Evolutionary conservation across 2,329 filamentous ascomycete species (phyloP).

Genomic region (Colletotrichum orbiculare): DNA sequence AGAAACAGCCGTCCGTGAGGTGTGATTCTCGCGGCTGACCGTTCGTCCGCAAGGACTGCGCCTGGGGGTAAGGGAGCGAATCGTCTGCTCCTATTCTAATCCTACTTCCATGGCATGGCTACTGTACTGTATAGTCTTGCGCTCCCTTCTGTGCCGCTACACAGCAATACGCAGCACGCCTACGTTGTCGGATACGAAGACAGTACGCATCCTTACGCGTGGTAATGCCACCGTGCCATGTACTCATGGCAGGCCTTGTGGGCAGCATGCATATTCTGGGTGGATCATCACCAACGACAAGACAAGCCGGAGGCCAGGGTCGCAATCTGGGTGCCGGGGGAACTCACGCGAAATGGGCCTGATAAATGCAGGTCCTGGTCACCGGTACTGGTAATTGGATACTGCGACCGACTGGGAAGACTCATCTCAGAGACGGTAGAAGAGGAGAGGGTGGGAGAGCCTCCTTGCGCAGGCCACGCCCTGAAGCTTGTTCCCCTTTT

Average conservation of each 20-base stretch:
- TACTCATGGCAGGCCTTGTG: slow-evolving; percentile 5
- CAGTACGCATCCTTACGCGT: slow-evolving; percentile 10
- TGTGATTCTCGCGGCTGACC: no score
- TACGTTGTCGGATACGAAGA: neutral
- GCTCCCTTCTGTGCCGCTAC: neutral
- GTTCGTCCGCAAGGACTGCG: no score
- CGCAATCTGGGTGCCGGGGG: slow-evolving; percentile 33
- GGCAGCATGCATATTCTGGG: slow-evolving; percentile 8
- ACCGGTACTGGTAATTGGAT: neutral
- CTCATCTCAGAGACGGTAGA: neutral
- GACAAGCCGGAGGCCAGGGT: slow-evolving; percentile 32
- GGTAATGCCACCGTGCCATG: slow-evolving; percentile 7
- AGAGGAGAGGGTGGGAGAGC: slow-evolving; percentile 3
- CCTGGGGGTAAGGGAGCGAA: no score
- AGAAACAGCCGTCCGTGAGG: no score
- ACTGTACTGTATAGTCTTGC: no score
- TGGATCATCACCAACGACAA: slow-evolving; percentile 24
- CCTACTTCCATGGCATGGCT: no score
- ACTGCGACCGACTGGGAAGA: neutral
- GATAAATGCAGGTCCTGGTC: slow-evolving; percentile 29
- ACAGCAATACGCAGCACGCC: neutral
- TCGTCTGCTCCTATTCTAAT: no score
- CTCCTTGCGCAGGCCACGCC: slow-evolving; percentile 32
- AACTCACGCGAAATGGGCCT: slow-evolving; percentile 33
- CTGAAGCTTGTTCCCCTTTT: slow-evolving; percentile 37